These are phyloP conservation scores for Eimeria tenella DNA, from an alignment of 169 alveolate genomes.

Conservation along the genomic window DNA sequence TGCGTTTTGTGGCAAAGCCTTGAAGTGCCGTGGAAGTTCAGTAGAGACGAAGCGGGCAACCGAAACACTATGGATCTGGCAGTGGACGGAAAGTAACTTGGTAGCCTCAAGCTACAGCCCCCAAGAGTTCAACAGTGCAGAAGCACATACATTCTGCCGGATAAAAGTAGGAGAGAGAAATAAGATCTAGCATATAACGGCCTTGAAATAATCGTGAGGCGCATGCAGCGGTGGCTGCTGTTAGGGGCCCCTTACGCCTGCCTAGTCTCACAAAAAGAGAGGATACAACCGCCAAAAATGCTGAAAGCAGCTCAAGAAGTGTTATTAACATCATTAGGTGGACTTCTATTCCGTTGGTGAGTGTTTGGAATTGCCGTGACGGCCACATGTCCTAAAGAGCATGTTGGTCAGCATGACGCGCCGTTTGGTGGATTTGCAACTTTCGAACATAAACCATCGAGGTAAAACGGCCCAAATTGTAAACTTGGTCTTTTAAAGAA, in stretches of 20 bases:
- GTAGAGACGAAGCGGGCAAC: background rate
- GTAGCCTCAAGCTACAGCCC: background rate
- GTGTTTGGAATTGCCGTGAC: too few species aligned
- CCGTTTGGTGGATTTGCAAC: too few species aligned
- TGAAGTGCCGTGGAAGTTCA: background rate
- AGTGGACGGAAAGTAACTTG: background rate
- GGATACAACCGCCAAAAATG: too few species aligned
- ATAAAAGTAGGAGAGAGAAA: background rate
- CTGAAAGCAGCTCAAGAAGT: too few species aligned
- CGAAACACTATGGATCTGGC: background rate
- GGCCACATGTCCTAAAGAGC: too few species aligned
- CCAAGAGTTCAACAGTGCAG: background rate
- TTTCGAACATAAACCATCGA: too few species aligned
- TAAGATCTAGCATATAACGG: background rate
- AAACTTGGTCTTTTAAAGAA: too few species aligned
- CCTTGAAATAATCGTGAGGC: constrained; percentile 33
- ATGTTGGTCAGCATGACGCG: too few species aligned
- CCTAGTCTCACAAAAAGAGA: background rate
- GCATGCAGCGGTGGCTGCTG: constrained; percentile 47
- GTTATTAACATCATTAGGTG: too few species aligned
- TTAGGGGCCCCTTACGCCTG: constrained; percentile 9
- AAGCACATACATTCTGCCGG: background rate
- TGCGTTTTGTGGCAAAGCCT: background rate
- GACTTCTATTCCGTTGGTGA: too few species aligned
- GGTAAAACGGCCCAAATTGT: too few species aligned